These are phyloP conservation scores for Fusarium temperatum DNA, from an alignment of 2,329 filamentous ascomycete genomes.

Conservation along the genomic window DNA sequence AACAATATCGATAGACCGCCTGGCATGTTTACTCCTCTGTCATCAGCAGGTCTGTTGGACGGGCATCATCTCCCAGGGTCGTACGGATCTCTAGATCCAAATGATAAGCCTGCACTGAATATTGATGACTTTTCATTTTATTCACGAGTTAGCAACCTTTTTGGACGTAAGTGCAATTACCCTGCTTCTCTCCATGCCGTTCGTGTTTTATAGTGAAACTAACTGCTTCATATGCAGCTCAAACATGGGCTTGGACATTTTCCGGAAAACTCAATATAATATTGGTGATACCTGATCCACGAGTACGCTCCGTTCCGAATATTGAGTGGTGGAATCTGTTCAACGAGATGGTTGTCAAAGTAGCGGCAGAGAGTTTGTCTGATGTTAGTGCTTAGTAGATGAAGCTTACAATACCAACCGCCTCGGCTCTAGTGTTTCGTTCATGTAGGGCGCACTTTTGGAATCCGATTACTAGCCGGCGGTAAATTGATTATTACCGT, in stretches of 20 bases:
- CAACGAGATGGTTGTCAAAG: neutral
- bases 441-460: neutral
- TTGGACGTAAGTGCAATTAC: neutral
- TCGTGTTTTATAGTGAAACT: neutral
- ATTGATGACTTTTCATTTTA: slow-evolving; percentile 5
- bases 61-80: neutral
- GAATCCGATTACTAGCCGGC: neutral
- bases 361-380: neutral
- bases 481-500: neutral
- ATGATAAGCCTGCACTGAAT: neutral
- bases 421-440: too few species aligned
- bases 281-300: slow-evolving; percentile 2
- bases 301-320: neutral
- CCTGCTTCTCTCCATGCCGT: rapidly evolving
- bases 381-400: neutral
- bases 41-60: neutral
- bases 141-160: slow-evolving; percentile 2
- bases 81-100: neutral
- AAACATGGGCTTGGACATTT: slow-evolving; percentile 5
- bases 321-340: neutral
- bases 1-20: neutral
- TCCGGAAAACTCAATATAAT: neutral
- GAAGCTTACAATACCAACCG: neutral
- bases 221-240: neutral
- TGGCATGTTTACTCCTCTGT: slow-evolving; percentile 5